Conservation (phyloP, 257 asterid genomes). For the Solanum raphanifolium region DNA sequence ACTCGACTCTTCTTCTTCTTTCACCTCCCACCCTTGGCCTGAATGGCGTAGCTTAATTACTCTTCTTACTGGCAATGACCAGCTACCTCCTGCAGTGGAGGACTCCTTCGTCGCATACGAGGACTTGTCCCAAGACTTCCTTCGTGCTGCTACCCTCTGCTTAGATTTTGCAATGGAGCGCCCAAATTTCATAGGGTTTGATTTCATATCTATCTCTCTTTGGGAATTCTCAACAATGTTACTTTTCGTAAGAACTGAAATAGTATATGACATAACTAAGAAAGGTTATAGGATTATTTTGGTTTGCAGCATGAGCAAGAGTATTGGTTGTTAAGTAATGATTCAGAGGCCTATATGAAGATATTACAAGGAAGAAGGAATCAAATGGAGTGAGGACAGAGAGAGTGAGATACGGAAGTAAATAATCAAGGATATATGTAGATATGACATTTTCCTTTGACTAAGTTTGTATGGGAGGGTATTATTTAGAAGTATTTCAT, state of each 20-base stretch:
- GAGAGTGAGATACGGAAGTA: neutral
- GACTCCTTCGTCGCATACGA: conserved; percentile 75
- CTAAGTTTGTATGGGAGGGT: neutral
- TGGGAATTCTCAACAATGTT: neutral
- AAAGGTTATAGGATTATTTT: neutral
- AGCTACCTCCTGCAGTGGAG: conserved; percentile 24
- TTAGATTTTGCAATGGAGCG: conserved; percentile 58
- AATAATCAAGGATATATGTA: neutral
- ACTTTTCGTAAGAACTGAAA: neutral
- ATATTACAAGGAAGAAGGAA: neutral
- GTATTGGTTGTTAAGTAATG: neutral
- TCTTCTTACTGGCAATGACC: conserved; percentile 12
- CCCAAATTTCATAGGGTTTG: conserved; percentile 65
- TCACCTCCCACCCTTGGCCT: conserved; percentile 63
- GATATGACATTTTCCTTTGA: neutral
- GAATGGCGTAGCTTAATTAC: conserved; percentile 59
- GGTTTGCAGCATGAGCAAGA: neutral
- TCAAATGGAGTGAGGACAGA: neutral
- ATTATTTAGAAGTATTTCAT: neutral
- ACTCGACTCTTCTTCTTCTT: conserved; percentile 7
- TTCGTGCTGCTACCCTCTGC: conserved; percentile 42
- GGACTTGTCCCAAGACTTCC: conserved; percentile 48
- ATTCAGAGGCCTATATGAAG: neutral
- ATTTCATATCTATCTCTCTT: neutral
- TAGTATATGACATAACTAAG: neutral